phyloP scores from a whole-genome alignment of 805 yeast species.

The Metschnikowia aberdeeniae region DNA sequence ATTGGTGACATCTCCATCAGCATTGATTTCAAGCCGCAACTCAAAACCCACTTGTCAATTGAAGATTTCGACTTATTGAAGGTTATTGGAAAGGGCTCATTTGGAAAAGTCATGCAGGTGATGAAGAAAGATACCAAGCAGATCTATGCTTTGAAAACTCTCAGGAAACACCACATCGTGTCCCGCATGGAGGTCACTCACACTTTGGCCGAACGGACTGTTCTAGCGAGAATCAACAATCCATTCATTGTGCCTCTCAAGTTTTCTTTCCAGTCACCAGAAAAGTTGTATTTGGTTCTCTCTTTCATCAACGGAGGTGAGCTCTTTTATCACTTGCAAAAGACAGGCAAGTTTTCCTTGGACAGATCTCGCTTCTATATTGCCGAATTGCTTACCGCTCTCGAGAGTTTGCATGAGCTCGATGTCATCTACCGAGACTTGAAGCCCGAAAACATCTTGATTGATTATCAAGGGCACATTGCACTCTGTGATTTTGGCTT shows the following conservation, averaged over 20 bases:
- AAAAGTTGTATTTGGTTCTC: conserved; percentile 82
- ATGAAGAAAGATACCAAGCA: conserved; percentile 92
- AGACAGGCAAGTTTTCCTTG: conserved; percentile 82
- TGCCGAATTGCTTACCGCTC: conserved; percentile 88
- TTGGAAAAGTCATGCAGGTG: conserved; percentile 99
- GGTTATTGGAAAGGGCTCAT: conserved; percentile 96
- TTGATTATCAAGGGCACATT: conserved; percentile 96
- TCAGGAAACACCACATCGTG: conserved; percentile 90
- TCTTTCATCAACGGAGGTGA: conserved; percentile 98
- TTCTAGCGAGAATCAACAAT: conserved; percentile 83
- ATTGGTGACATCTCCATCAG: conserved; percentile 57
- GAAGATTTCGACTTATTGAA: conserved; percentile 91
- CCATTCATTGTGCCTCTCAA: conserved; percentile 96
- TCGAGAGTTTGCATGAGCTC: conserved; percentile 85
- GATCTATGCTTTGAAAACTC: conserved; percentile 89
- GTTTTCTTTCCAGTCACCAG: conserved; percentile 96
- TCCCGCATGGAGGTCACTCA: conserved; percentile 93
- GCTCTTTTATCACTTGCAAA: conserved; percentile 87
- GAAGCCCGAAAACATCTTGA: conserved; percentile 91
- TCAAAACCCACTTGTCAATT: conserved; percentile 65
- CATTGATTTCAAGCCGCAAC: conserved; percentile 63
- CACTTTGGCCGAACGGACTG: conserved; percentile 94
- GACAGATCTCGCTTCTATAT: conserved; percentile 90
- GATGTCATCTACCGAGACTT: conserved; percentile 93
- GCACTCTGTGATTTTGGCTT: conserved; percentile 97